Evolutionary conservation across 106 monocot species (phyloP).

Genomic region (Posidonia australis): DNA sequence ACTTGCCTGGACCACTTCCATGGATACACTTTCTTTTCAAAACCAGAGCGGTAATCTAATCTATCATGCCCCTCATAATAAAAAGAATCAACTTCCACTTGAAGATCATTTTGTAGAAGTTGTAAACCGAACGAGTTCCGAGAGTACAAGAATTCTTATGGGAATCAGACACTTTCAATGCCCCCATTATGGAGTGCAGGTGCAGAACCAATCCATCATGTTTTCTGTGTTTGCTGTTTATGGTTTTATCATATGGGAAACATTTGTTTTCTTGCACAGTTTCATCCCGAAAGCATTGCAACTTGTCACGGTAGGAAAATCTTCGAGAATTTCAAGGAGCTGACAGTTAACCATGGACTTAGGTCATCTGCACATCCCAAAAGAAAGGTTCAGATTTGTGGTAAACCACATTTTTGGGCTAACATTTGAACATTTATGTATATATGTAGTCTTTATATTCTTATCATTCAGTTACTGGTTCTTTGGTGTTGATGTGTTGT

Average conservation of each 20-base stretch:
- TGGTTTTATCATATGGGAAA: background rate
- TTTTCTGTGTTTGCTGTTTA: background rate
- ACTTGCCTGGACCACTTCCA: slow-evolving; percentile 67
- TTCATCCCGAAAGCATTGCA: slow-evolving; percentile 97
- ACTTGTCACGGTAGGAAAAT: slow-evolving; percentile 74
- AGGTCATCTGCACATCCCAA: slow-evolving; percentile 30
- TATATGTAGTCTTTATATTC: background rate
- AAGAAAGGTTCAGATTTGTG: slow-evolving; percentile 87
- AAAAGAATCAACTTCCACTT: slow-evolving; percentile 8
- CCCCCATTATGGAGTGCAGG: slow-evolving; percentile 97
- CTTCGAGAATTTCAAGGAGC: slow-evolving; percentile 86
- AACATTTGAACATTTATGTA: background rate
- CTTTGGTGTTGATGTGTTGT: no score
- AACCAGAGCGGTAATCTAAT: slow-evolving; percentile 18
- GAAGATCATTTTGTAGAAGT: slow-evolving; percentile 13
- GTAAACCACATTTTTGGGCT: slow-evolving; percentile 40
- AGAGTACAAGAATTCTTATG: slow-evolving; percentile 53
- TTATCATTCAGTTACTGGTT: background rate
- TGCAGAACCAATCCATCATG: background rate
- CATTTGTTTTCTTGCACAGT: slow-evolving; percentile 32
- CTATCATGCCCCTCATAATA: slow-evolving; percentile 4
- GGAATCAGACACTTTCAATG: slow-evolving; percentile 61
- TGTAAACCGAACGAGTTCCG: slow-evolving; percentile 7
- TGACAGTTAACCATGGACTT: slow-evolving; percentile 54
- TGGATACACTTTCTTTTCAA: slow-evolving; percentile 33